Evolutionary conservation across 2,329 filamentous ascomycete species (phyloP), one percentile per base, ranked within the genome.

Genomic region (Onygena corvina): DNA sequence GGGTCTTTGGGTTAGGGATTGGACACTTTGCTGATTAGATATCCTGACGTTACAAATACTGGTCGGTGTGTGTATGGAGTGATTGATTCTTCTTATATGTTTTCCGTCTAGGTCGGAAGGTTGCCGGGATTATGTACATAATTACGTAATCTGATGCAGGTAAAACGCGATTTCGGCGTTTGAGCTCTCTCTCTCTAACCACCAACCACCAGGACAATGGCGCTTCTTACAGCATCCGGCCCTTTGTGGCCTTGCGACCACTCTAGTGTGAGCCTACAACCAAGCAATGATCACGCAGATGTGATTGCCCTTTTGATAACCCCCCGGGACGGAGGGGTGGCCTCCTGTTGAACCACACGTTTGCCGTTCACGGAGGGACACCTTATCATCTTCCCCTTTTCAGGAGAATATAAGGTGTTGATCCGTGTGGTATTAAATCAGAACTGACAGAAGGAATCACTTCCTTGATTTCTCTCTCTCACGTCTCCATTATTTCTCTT

Each of bases 291-390:
- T 31, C 49, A 53, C 25, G 36, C 25, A 46, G 53, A 54, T 56
- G 54, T 52, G 50, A 53, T 46, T 20, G 11, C 48, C 50, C 52
- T 51, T 31, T 47, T 46, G 50, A 50, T 52, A 48, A 58, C 53
- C 62, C 42, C 42, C 62, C 62, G 59, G 64, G 61, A 29, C 48
- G 59, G 56, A 51, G 63, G 64, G 61, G 63, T 60, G 47, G 56
- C 53, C 31, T 38, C 50, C 55, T 59, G 55, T 51, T 56, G 47
- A 52, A 49, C 29, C 47, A 27, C n/a, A 29, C 42, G 23, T 23
- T n/a, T 9, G n/a, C 23, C 6, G 25, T 20, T 4, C 42, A 31
- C 23, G 29, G 29, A 46, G 42, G 30, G 29, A 20, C 16, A 29
- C 12, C 21, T 45, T 30, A 21, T 21, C 16, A 21, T 16, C 14